phyloP scores from a whole-genome alignment of 2,329 filamentous ascomycete genomes.

The Zasmidium angulare region DNA sequence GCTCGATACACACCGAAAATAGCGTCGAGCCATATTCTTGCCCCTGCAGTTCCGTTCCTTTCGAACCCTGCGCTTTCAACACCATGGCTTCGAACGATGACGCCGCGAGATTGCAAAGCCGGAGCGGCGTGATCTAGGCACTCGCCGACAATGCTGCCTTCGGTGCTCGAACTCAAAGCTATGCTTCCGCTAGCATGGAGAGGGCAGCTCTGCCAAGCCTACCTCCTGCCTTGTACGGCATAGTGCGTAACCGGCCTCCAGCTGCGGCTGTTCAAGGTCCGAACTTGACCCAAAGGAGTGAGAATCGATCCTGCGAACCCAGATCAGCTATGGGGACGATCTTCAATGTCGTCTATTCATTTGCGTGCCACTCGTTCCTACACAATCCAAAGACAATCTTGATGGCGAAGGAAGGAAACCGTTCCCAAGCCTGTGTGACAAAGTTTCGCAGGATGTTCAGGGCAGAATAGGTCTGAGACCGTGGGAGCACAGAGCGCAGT shows the following conservation, averaged over 20 bases:
- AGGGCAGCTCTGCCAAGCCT: not conserved
- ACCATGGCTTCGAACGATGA: too few species aligned
- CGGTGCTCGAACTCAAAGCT: too few species aligned
- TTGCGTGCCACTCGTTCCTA: too few species aligned
- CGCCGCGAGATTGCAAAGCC: not conserved
- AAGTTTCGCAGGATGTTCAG: too few species aligned
- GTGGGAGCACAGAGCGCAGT: too few species aligned
- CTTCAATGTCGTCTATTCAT: too few species aligned
- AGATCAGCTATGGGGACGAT: not conserved
- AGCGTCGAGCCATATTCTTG: not conserved
- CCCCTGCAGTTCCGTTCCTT: not conserved
- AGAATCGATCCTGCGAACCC: not conserved
- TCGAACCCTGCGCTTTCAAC: not conserved
- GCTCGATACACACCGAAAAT: not conserved
- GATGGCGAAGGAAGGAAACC: too few species aligned
- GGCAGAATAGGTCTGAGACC: too few species aligned
- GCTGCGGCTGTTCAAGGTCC: not conserved
- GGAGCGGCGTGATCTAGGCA: not conserved
- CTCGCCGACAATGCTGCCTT: not conserved
- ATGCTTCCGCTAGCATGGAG: too few species aligned
- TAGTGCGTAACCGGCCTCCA: not conserved
- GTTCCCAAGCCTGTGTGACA: too few species aligned
- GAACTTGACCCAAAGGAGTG: not conserved
- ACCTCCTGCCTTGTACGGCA: not conserved
- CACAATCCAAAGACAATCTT: too few species aligned